phyloP scores from a whole-genome alignment of 768 basidiomycete species.

The Rubroboletus satanas region DNA sequence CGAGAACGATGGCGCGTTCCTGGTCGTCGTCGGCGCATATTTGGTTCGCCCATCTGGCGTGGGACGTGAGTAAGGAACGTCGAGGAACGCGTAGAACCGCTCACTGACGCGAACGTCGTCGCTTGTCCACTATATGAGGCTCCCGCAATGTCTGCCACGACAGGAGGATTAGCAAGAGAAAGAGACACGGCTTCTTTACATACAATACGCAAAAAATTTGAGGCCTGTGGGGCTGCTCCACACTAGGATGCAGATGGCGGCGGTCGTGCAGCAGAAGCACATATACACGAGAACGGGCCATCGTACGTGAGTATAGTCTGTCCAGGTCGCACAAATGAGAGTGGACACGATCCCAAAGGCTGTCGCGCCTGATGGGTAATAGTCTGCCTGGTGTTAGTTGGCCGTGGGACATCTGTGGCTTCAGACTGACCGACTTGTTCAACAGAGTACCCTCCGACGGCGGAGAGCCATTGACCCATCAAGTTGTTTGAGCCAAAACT shows the following conservation, averaged over 20 bases:
- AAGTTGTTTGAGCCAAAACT: slow-evolving; percentile 67
- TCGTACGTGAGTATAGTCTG: slow-evolving; percentile 52
- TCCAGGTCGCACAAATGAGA: slow-evolving; percentile 59
- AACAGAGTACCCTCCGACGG: slow-evolving; percentile 57
- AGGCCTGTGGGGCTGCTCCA: slow-evolving; percentile 57
- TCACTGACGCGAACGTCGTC: slow-evolving; percentile 63
- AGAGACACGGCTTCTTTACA: slow-evolving; percentile 15
- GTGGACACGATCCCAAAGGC: slow-evolving; percentile 64
- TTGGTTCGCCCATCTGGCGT: slow-evolving; percentile 71
- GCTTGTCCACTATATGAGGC: slow-evolving; percentile 75
- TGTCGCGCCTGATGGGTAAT: slow-evolving; percentile 62
- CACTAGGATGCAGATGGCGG: slow-evolving; percentile 56
- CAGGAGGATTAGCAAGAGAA: background rate
- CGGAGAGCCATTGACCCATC: slow-evolving; percentile 70
- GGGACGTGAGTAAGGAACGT: background rate
- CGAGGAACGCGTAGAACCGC: background rate
- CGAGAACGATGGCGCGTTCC: slow-evolving; percentile 65
- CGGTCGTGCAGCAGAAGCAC: slow-evolving; percentile 49
- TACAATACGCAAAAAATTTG: slow-evolving; percentile 77
- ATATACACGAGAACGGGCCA: slow-evolving; percentile 69
- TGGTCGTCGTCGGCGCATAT: slow-evolving; percentile 68
- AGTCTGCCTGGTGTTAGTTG: slow-evolving; percentile 32
- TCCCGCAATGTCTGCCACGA: slow-evolving; percentile 47
- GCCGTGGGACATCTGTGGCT: background rate
- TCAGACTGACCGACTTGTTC: slow-evolving; percentile 50